Evolutionary conservation across 1,284 basidiomycete genomes (phyloP).

Genomic region (Apiotrichum domesticum): DNA sequence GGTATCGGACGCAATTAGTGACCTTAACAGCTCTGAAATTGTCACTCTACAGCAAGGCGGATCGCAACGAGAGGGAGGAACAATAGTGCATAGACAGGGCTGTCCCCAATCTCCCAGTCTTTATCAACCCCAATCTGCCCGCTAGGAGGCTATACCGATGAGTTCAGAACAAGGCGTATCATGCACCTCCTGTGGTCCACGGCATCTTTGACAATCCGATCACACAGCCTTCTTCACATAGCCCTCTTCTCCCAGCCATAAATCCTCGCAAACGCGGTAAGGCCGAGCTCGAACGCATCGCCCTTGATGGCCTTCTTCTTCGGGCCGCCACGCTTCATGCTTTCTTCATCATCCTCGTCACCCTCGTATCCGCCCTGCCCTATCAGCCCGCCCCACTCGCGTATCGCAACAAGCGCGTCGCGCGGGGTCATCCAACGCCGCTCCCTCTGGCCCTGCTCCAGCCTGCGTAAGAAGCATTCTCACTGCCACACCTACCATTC

Average conservation of each 20-base stretch:
- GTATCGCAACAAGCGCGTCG: slow-evolving; percentile 4
- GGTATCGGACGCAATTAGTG: too few relatives aligned
- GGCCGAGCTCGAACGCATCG: slow-evolving; percentile 28
- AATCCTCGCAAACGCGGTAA: slow-evolving; percentile 15
- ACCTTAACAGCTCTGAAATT: too few relatives aligned
- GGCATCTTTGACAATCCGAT: too few relatives aligned
- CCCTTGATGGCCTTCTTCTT: slow-evolving; percentile 36
- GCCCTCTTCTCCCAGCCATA: slow-evolving; percentile 8
- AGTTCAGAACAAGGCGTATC: too few relatives aligned
- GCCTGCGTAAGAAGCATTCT: slow-evolving; percentile 17
- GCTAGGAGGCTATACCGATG: too few relatives aligned
- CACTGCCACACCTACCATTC: slow-evolving; percentile 19
- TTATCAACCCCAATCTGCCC: too few relatives aligned
- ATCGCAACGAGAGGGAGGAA: too few relatives aligned
- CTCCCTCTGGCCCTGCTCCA: slow-evolving; percentile 29
- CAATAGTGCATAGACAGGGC: too few relatives aligned
- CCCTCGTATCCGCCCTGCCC: neutral
- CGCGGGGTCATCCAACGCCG: slow-evolving; percentile 25
- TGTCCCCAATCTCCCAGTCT: too few relatives aligned
- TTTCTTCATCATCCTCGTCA: neutral
- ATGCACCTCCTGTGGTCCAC: too few relatives aligned
- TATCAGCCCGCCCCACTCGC: neutral
- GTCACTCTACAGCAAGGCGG: too few relatives aligned
- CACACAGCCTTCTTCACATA: too few relatives aligned
- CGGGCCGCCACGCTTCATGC: slow-evolving; percentile 8